A percentile compares a stretch with the other conserved stretches of the same genome.
Conservation (phyloP, 345 rosid genomes). For the Moricandia moricandioides region DNA sequence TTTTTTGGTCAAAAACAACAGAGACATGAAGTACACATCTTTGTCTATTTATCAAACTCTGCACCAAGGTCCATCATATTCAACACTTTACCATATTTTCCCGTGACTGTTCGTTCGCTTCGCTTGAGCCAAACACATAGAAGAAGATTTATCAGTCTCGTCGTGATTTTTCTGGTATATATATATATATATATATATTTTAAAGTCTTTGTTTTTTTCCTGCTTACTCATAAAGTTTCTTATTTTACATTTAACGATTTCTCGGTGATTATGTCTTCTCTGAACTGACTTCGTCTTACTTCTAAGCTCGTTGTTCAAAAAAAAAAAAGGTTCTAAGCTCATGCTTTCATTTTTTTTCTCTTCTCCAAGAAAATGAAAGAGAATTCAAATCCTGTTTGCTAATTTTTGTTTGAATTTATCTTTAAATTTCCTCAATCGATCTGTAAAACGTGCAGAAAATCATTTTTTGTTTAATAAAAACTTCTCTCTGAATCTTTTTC, state of each 20-base stretch:
- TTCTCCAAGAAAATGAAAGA: neutral
- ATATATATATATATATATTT: too few relatives aligned
- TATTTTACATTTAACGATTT: too few relatives aligned
- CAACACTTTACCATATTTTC: neutral
- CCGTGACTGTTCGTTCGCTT: neutral
- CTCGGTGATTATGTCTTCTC: too few relatives aligned
- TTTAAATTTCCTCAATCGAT: neutral
- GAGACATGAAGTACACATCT: neutral
- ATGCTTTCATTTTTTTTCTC: neutral
- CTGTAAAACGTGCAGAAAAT: neutral
- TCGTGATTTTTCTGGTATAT: neutral
- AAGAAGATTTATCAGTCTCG: neutral
- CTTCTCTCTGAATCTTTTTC: neutral
- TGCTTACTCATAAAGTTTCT: too few relatives aligned
- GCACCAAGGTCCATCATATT: neutral
- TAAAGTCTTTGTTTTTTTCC: too few relatives aligned
- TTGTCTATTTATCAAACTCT: neutral
- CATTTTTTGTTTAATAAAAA: neutral
- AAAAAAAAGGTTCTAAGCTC: neutral
- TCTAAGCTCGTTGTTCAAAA: too few relatives aligned
- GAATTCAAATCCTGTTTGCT: neutral
- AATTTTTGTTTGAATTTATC: neutral
- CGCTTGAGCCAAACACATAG: neutral
- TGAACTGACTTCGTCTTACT: too few relatives aligned
- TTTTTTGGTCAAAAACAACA: too few relatives aligned